These are phyloP conservation scores for Backusella parvicylindrica DNA, from an alignment of 192 early-diverging fungal genomes.

Conservation along the genomic window DNA sequence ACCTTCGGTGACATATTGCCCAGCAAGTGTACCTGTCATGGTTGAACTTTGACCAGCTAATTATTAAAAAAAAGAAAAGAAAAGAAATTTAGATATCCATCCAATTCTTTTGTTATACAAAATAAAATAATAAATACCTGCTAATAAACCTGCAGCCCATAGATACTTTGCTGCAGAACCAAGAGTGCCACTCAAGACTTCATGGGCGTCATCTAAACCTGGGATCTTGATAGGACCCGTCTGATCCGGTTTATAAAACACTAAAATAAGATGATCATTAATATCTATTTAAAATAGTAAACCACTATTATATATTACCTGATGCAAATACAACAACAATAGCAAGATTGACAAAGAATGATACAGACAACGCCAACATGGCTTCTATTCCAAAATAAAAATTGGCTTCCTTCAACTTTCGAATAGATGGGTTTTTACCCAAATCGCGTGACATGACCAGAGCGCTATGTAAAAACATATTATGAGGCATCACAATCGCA, in stretches of 20 bases:
- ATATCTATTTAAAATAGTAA: neutral
- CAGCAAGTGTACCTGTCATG: slow-evolving; percentile 91
- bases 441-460: slow-evolving; percentile 58
- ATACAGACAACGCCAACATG: slow-evolving; percentile 53
- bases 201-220: slow-evolving; percentile 59
- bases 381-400: slow-evolving; percentile 66
- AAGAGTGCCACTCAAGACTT: slow-evolving; percentile 51
- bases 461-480: slow-evolving; percentile 81
- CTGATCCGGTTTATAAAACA: slow-evolving; percentile 34
- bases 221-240: slow-evolving; percentile 33
- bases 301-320: slow-evolving; percentile 4
- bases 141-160: slow-evolving; percentile 80
- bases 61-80: no score
- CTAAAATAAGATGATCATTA: neutral
- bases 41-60: slow-evolving; percentile 79
- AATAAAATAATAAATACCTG: slow-evolving; percentile 16
- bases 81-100: neutral
- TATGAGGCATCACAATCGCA: slow-evolving; percentile 85
- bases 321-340: slow-evolving; percentile 69
- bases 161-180: slow-evolving; percentile 63
- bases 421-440: slow-evolving; percentile 15
- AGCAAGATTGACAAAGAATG: slow-evolving; percentile 65
- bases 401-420: slow-evolving; percentile 61
- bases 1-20: slow-evolving; percentile 84
- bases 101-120: neutral